A percentile compares a stretch with the other conserved stretches of the same genome.
Evolutionary conservation across 148 eudicot genomes (phyloP).

Genomic region (Diospyros lotus): DNA sequence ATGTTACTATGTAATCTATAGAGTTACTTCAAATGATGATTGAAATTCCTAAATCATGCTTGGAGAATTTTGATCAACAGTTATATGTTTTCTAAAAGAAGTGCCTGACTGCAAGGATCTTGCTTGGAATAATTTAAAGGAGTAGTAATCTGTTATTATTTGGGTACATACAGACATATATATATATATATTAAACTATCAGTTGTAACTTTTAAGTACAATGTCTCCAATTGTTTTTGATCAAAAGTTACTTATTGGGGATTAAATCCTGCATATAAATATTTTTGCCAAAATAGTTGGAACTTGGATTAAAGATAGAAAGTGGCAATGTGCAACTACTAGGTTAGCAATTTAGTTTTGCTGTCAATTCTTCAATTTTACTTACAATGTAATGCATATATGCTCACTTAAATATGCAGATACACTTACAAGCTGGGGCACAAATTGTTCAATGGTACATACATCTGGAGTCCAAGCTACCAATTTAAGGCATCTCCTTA

Average conservation of each 20-base stretch:
- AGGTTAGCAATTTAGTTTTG: neutral
- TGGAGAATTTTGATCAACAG: neutral
- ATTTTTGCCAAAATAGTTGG: neutral
- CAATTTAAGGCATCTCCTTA: conserved; percentile 72
- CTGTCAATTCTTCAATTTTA: neutral
- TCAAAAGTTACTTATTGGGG: neutral
- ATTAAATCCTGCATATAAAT: neutral
- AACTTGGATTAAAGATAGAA: neutral
- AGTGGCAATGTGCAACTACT: neutral
- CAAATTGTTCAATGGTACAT: conserved; percentile 42
- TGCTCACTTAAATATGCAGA: conserved; percentile 30
- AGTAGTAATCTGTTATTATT: neutral
- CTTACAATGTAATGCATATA: neutral
- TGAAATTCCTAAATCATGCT: neutral
- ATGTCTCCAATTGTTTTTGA: neutral
- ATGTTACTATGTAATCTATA: neutral
- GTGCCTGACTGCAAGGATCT: neutral
- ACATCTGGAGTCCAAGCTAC: conserved; percentile 54
- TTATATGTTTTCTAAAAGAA: neutral
- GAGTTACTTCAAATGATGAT: neutral
- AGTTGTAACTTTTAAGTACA: neutral
- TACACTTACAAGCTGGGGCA: conserved; percentile 73
- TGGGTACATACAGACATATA: neutral
- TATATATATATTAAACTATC: neutral
- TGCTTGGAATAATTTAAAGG: neutral